Base-by-base conservation (phyloP, 2,329 filamentous ascomycete genomes). In the Penicillium olsonii region DNA sequence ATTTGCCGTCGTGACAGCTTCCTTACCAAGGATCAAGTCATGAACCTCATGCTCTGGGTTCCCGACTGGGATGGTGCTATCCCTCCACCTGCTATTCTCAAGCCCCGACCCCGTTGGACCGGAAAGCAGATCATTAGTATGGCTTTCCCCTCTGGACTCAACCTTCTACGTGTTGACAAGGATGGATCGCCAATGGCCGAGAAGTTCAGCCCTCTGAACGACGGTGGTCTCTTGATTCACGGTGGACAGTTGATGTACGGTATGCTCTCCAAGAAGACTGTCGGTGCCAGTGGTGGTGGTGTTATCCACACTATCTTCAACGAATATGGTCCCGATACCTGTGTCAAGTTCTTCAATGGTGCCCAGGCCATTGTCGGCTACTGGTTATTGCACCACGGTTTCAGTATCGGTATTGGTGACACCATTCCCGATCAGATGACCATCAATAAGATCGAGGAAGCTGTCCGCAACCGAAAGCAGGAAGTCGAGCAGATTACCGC, bases 361-460 rank as follows among this genome's bases (percentile, higher is more conserved):
- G 87, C 90, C 48, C 95, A 99, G 74, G 87, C 90, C 45, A 90
- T 97, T 47, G 88, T 97, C 61, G 95, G 92, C 68, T 96, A 97
- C 75, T 99, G 94, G 94, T 84, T 99, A 35, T 77, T 97, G 33
- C 92, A 99, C 72, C 88, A 95, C 62, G 94, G 94, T 42, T 94
- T 95, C 80, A 96, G 91, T 73, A 96, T 99, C 58, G 94, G 94
- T 75, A 96, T 99, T 62, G 95, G 94, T 76, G 94, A 99, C 69
- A 97, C 94, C 2, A 92, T 99, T 65, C 95, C 94, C 5, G 92
- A 97, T 68, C 84, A 85, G 55, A 75, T 78, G 15, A 97, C 92
- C 3, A 95, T 96, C 50, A 80, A 85, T 47, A 87, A 87, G 72
- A 91, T 99, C 45, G 87, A 95, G 65, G 80, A 83, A 6, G 87